Evolutionary conservation across 2,329 filamentous ascomycete species (phyloP).

Genomic region (Fusarium annulatum): DNA sequence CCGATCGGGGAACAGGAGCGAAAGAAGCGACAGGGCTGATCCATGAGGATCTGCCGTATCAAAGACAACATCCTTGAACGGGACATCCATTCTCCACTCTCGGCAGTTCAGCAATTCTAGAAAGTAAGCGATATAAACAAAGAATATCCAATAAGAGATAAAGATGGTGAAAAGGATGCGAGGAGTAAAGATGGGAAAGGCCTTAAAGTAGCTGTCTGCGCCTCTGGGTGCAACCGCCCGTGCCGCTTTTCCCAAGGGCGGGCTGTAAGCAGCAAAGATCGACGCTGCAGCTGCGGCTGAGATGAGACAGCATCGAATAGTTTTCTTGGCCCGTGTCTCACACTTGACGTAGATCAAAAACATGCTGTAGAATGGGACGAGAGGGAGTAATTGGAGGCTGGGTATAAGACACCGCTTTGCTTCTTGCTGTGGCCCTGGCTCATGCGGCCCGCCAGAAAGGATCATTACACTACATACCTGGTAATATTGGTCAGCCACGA

Average conservation of each 20-base stretch:
- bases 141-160: background rate
- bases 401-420: background rate
- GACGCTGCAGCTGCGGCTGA: background rate
- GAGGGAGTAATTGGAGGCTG: background rate
- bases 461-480: background rate
- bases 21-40: constrained; percentile 20
- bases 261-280: constrained; percentile 3
- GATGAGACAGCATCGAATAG: constrained; percentile 4
- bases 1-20: constrained; percentile 23
- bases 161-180: too few relatives aligned
- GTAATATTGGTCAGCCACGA: constrained; percentile 1
- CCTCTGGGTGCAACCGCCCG: background rate
- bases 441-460: background rate
- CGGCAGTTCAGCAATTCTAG: background rate
- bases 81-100: constrained; percentile 24
- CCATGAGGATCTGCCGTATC: constrained; percentile 17
- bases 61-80: constrained; percentile 26
- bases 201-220: constrained; percentile 2
- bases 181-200: background rate
- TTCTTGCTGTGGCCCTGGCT: background rate
- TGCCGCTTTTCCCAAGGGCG: background rate
- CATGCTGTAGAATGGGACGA: background rate
- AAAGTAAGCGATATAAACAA: background rate
- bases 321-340: background rate
- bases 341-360: background rate